Conservation (phyloP, 305 asterid species). For the Coffea humblotiana region DNA sequence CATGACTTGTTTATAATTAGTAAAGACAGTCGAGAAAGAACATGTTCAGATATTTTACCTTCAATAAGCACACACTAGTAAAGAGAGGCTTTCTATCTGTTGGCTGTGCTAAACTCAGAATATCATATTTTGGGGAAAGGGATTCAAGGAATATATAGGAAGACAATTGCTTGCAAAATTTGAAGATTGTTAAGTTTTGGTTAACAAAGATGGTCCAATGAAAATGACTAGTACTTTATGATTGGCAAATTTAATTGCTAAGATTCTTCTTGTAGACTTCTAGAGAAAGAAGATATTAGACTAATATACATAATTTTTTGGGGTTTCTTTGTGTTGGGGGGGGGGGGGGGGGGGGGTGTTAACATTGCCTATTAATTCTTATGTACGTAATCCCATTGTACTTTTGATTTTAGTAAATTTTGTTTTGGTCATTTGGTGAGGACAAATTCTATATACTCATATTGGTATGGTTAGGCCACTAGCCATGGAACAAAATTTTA, state of each 20-base stretch:
- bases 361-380: background rate
- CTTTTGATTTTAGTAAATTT: background rate
- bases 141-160: slow-evolving; percentile 34
- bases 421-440: background rate
- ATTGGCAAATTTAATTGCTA: slow-evolving; percentile 17
- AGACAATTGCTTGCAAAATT: slow-evolving; percentile 22
- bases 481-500: slow-evolving; percentile 44
- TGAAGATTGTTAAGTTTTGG: slow-evolving; percentile 42
- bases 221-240: slow-evolving; percentile 32
- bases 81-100: slow-evolving; percentile 7
- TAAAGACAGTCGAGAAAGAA: background rate
- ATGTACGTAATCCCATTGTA: background rate
- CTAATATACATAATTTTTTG: background rate
- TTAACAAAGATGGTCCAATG: slow-evolving; percentile 44
- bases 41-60: slow-evolving; percentile 20
- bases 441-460: slow-evolving; percentile 27
- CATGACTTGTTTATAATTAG: background rate
- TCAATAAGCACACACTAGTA: background rate
- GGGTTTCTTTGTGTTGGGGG: too few relatives aligned
- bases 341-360: too few relatives aligned
- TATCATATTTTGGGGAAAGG: slow-evolving; percentile 2
- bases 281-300: background rate
- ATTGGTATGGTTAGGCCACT: slow-evolving; percentile 81
- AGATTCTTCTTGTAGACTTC: background rate
- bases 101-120: background rate